phyloP scores from a whole-genome alignment of 2,329 filamentous ascomycete species.

The Pleoardoris graminearum region DNA sequence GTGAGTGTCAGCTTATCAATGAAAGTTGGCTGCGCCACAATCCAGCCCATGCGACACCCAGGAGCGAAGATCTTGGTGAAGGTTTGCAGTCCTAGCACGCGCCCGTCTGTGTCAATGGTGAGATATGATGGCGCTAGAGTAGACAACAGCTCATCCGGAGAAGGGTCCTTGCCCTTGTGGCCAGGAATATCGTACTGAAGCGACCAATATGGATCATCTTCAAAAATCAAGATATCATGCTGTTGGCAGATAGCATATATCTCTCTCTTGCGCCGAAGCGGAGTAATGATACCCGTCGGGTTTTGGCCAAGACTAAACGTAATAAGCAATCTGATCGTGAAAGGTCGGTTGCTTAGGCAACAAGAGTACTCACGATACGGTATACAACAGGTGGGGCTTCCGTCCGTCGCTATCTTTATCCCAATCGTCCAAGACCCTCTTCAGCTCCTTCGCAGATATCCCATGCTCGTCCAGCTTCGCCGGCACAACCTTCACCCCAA shows the following conservation, averaged over 20 bases:
- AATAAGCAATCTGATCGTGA: too few relatives aligned
- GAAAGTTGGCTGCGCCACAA: not conserved
- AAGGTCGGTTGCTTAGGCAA: too few relatives aligned
- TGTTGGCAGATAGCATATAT: not conserved
- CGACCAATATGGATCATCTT: not conserved
- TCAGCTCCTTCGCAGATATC: not conserved
- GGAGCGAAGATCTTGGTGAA: not conserved
- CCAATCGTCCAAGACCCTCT: not conserved
- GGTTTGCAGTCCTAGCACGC: not conserved
- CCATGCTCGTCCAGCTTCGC: not conserved
- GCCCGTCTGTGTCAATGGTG: not conserved
- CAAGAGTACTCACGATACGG: not conserved
- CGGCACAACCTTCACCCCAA: not conserved
- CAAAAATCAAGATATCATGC: not conserved
- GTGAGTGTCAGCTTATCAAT: not conserved
- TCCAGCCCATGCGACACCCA: not conserved
- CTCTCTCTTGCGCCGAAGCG: not conserved
- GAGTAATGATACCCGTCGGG: not conserved
- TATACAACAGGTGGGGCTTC: not conserved
- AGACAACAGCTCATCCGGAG: not conserved
- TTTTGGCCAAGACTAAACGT: not conserved
- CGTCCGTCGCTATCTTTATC: not conserved
- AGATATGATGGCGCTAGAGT: not conserved
- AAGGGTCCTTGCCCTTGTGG: not conserved
- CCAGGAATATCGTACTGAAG: not conserved